These are phyloP conservation scores for Intubia oerlemansii DNA, from an alignment of 2,329 filamentous ascomycete species.

Conservation along the genomic window DNA sequence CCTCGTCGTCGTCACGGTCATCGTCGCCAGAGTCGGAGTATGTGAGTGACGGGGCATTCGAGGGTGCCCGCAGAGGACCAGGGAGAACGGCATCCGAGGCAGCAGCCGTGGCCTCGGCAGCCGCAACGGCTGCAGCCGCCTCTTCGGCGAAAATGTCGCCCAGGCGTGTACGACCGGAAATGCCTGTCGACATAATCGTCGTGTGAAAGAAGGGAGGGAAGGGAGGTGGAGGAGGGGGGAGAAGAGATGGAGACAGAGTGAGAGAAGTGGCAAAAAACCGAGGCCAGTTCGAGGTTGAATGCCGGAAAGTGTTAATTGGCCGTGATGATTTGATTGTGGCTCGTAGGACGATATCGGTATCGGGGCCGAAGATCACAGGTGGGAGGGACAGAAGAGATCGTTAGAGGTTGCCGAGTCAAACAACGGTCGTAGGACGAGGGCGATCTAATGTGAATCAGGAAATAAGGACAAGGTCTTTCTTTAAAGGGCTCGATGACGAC, in stretches of 20 bases:
- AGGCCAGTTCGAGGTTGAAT: constrained; percentile 2
- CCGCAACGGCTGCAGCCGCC: constrained; percentile 6
- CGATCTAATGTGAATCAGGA: too few relatives aligned
- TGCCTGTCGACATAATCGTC: neutral
- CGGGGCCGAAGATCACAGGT: neutral
- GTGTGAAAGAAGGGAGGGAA: neutral
- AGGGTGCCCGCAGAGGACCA: constrained; percentile 23
- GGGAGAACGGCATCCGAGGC: constrained; percentile 18
- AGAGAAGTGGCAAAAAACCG: constrained; percentile 1
- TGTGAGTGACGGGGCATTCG: constrained; percentile 37
- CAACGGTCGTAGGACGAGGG: too few relatives aligned
- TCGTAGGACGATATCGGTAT: neutral
- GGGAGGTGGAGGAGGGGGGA: constrained; percentile 1
- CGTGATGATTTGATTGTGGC: neutral
- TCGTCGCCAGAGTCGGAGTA: constrained; percentile 41
- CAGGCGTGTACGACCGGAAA: constrained; percentile 3
- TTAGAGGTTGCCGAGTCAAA: neutral
- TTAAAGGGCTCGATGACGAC: too few relatives aligned
- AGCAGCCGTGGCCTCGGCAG: constrained; percentile 14
- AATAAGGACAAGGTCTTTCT: too few relatives aligned
- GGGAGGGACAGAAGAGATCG: neutral
- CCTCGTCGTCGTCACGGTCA: constrained; percentile 25
- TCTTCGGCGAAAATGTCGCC: constrained; percentile 8
- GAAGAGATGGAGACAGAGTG: constrained; percentile 1
- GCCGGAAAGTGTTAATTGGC: too few relatives aligned